Conservation (phyloP, 2,329 filamentous ascomycete species). For the Aspergillus carbonarius region DNA sequence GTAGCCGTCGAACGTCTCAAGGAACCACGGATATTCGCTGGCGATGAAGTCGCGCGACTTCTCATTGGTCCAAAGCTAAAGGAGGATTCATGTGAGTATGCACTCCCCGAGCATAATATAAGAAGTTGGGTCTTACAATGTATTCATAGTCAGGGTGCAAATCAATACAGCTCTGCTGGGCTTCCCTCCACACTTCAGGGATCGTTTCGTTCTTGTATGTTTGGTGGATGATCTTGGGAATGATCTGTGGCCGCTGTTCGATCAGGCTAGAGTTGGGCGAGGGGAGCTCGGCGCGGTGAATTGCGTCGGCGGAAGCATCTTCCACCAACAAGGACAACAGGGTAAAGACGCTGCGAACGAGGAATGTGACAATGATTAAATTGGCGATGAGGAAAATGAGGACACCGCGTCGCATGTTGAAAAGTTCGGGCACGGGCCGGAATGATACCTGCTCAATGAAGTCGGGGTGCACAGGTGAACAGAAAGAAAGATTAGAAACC, state of each 20-base stretch:
- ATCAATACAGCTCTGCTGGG: slow-evolving; percentile 66
- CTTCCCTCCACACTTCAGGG: slow-evolving; percentile 63
- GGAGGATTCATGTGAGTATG: slow-evolving; percentile 18
- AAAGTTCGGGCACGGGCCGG: slow-evolving; percentile 7
- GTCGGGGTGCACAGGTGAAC: neutral
- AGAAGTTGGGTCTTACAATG: slow-evolving; percentile 52
- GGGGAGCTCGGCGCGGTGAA: slow-evolving; percentile 65
- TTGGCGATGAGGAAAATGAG: slow-evolving; percentile 66
- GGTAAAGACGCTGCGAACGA: slow-evolving; percentile 68
- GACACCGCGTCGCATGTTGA: slow-evolving; percentile 60
- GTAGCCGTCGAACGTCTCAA: slow-evolving; percentile 72
- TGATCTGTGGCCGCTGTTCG: slow-evolving; percentile 59
- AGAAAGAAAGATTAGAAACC: neutral
- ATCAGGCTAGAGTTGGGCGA: slow-evolving; percentile 62
- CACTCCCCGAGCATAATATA: neutral
- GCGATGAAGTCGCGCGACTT: slow-evolving; percentile 69
- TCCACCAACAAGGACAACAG: slow-evolving; percentile 68
- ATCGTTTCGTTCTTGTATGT: slow-evolving; percentile 71
- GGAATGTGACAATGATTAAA: slow-evolving; percentile 61
- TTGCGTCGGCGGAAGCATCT: slow-evolving; percentile 66
- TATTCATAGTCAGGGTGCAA: slow-evolving; percentile 72
- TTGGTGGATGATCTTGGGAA: slow-evolving; percentile 76
- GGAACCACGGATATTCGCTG: slow-evolving; percentile 73
- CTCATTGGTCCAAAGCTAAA: slow-evolving; percentile 72
- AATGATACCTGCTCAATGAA: slow-evolving; percentile 6